These are phyloP conservation scores for Volutella citrinella DNA, from an alignment of 2,329 filamentous ascomycete species.

Conservation along the genomic window DNA sequence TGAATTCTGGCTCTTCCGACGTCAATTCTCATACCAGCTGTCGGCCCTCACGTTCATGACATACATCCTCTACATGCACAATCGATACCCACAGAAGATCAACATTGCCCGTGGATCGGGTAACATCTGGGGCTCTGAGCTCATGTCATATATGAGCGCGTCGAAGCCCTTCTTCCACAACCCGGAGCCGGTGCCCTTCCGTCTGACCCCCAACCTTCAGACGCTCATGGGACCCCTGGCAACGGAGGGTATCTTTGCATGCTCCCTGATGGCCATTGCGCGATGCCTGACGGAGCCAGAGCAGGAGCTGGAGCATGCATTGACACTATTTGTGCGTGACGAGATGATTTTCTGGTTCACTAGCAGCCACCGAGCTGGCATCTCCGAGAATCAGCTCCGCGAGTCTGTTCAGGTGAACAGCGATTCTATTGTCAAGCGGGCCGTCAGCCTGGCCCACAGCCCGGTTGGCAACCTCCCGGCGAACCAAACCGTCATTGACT, in stretches of 20 bases:
- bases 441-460: slow-evolving; percentile 75
- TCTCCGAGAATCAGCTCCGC: slow-evolving; percentile 63
- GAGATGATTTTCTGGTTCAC: slow-evolving; percentile 99
- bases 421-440: slow-evolving; percentile 88
- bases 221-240: slow-evolving; percentile 93
- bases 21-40: slow-evolving; percentile 94
- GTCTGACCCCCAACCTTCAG: slow-evolving; percentile 93
- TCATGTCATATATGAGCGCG: slow-evolving; percentile 84
- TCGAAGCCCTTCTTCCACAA: slow-evolving; percentile 90
- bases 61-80: slow-evolving; percentile 96
- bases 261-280: slow-evolving; percentile 92
- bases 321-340: slow-evolving; percentile 92
- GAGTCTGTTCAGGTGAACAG: slow-evolving; percentile 83
- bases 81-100: slow-evolving; percentile 93
- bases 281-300: slow-evolving; percentile 88
- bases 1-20: slow-evolving; percentile 98
- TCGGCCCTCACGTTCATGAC: slow-evolving; percentile 97
- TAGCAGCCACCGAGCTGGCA: slow-evolving; percentile 61
- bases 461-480: slow-evolving; percentile 82
- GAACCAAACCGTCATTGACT: slow-evolving; percentile 94
- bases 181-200: slow-evolving; percentile 93
- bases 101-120: slow-evolving; percentile 84
- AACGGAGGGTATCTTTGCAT: slow-evolving; percentile 94
- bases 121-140: slow-evolving; percentile 93
- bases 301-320: slow-evolving; percentile 88